Evolutionary conservation across 345 rosid genomes (phyloP).

Genomic region (Populus nigra): DNA sequence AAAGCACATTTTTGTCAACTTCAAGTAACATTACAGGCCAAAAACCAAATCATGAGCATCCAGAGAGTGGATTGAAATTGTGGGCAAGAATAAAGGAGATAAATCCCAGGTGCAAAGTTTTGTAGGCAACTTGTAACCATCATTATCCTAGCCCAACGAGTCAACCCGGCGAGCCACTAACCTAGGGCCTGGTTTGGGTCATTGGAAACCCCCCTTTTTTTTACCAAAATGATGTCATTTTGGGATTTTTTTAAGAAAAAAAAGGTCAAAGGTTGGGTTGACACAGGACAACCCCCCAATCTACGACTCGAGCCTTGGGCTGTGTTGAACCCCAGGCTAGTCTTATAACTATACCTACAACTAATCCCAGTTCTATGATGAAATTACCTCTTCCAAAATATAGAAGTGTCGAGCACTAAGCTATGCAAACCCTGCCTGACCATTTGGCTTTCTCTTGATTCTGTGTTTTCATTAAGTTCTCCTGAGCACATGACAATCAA

Average conservation of each 20-base stretch:
- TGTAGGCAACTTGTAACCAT: conserved; percentile 1
- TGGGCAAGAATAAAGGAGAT: not conserved
- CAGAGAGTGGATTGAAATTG: not conserved
- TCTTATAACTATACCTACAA: not conserved
- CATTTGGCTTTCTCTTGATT: conserved; percentile 32
- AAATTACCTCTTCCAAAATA: conserved; percentile 72
- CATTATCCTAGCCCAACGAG: too few relatives aligned
- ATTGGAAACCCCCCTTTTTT: too few relatives aligned
- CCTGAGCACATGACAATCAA: conserved; percentile 79
- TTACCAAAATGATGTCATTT: too few relatives aligned
- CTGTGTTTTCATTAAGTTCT: conserved; percentile 52
- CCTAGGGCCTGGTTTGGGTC: too few relatives aligned
- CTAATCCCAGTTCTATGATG: conserved; percentile 15
- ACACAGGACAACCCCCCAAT: too few relatives aligned
- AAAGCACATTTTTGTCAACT: conserved; percentile 2
- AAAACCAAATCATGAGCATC: not conserved
- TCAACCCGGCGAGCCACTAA: too few relatives aligned
- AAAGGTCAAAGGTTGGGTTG: too few relatives aligned
- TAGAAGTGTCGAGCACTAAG: conserved; percentile 75
- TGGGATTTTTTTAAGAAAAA: too few relatives aligned
- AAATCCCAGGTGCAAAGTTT: not conserved
- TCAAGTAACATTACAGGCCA: not conserved
- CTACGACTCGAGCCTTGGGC: too few relatives aligned
- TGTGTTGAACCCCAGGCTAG: too few relatives aligned
- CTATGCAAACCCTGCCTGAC: conserved; percentile 44